Percentiles rank a stretch among this genome's conserved stretches.
Evolutionary conservation across 2,329 filamentous ascomycete species (phyloP).

Genomic region (Fusarium nygamai): DNA sequence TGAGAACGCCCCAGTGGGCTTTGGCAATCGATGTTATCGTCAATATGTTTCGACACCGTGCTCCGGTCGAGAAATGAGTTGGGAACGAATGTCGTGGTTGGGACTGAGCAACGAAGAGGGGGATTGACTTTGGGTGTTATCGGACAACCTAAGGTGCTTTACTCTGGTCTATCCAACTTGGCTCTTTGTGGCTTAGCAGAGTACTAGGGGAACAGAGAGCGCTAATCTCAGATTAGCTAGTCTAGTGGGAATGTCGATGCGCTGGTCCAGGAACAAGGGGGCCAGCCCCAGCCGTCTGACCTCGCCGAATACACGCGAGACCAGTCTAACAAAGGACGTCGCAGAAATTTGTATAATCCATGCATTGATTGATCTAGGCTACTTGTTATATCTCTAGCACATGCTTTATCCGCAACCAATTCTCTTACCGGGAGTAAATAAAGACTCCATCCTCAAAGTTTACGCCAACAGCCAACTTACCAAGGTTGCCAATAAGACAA

Average conservation of each 20-base stretch:
- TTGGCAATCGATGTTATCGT: slow-evolving; percentile 1
- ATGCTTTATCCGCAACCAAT: background rate
- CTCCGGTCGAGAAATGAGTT: slow-evolving; percentile 5
- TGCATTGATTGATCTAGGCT: background rate
- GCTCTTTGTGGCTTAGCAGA: slow-evolving; percentile 34
- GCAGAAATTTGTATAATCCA: slow-evolving; percentile 4
- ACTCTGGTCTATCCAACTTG: slow-evolving; percentile 30
- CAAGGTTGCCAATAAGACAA: slow-evolving; percentile 18
- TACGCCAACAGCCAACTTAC: background rate
- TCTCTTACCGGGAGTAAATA: background rate
- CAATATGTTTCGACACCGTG: slow-evolving; percentile 3
- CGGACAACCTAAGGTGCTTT: slow-evolving; percentile 22
- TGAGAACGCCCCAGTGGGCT: background rate
- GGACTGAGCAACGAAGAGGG: slow-evolving; percentile 28
- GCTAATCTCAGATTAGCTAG: slow-evolving; percentile 31
- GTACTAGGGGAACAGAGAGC: slow-evolving; percentile 14
- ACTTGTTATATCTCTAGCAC: background rate
- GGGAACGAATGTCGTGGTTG: slow-evolving; percentile 30
- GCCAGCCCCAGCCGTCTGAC: slow-evolving; percentile 3
- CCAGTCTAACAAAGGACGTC: slow-evolving; percentile 9
- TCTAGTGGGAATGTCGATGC: slow-evolving; percentile 7
- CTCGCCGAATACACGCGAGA: background rate
- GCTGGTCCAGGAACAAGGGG: slow-evolving; percentile 34
- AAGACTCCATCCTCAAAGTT: slow-evolving; percentile 3
- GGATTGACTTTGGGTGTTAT: slow-evolving; percentile 30